Evolutionary conservation across 176 grass and related monocot genomes (phyloP).

Genomic region (Ensete glaucum): DNA sequence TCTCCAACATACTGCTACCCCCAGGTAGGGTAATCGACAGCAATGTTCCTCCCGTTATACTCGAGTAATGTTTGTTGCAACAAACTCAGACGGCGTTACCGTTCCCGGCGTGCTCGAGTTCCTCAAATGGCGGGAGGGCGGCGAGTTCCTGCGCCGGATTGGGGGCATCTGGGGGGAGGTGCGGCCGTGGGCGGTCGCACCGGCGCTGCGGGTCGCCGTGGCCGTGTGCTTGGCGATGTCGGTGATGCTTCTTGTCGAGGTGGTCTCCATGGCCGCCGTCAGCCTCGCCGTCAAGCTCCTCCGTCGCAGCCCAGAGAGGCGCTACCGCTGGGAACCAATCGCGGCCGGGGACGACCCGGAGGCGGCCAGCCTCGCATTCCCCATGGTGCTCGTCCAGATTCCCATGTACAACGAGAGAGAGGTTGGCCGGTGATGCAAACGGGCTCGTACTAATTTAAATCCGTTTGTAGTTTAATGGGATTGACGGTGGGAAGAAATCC

Average conservation of each 20-base stretch:
- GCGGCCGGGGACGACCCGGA: constrained; percentile 26
- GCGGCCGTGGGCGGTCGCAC: constrained; percentile 47
- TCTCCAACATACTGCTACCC: background rate
- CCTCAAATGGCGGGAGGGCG: background rate
- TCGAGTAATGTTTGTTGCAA: too few species aligned
- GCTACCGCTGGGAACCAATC: constrained; percentile 40
- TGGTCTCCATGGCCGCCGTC: constrained; percentile 47
- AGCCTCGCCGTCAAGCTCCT: constrained; percentile 43
- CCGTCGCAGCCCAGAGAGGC: constrained; percentile 28
- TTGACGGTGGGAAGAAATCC: background rate
- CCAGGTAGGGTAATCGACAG: background rate
- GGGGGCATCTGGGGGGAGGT: constrained; percentile 23
- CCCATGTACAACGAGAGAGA: constrained; percentile 97
- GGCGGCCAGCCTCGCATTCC: constrained; percentile 31
- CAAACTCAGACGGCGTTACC: background rate
- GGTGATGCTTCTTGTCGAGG: constrained; percentile 62
- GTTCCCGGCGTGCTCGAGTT: background rate
- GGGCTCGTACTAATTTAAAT: background rate
- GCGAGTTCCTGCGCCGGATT: background rate
- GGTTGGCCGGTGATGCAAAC: constrained; percentile 21
- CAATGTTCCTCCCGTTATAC: background rate
- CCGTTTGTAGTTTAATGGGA: background rate
- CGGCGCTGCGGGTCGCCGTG: constrained; percentile 41
- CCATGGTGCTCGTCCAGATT: constrained; percentile 96
- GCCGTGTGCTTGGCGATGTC: constrained; percentile 49